These are phyloP conservation scores for Calonectria henricotiae DNA, from an alignment of 2,329 filamentous ascomycete species.

Conservation along the genomic window DNA sequence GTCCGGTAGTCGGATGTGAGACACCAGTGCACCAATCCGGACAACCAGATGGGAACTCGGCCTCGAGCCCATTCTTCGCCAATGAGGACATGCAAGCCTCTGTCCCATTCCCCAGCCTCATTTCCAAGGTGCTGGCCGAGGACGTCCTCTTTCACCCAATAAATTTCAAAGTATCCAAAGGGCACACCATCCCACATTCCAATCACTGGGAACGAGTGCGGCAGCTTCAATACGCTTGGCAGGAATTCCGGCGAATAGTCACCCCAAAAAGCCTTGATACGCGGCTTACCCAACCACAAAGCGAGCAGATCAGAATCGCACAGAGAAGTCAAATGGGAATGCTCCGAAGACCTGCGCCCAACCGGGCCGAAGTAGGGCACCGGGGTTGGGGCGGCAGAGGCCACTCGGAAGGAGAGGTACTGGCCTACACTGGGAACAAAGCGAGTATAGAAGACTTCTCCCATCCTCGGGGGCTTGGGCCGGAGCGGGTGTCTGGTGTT, in stretches of 20 bases:
- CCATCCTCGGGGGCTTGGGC: conserved; percentile 90
- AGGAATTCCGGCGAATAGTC: conserved; percentile 79
- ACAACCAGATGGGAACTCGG: conserved; percentile 86
- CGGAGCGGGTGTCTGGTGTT: conserved; percentile 88
- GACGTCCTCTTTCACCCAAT: conserved; percentile 96
- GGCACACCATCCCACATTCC: conserved; percentile 95
- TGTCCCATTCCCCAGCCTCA: conserved; percentile 84
- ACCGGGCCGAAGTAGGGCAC: conserved; percentile 77
- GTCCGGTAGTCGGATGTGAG: conserved; percentile 85
- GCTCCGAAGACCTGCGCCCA: conserved; percentile 60
- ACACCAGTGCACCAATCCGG: conserved; percentile 89
- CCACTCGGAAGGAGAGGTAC: conserved; percentile 91
- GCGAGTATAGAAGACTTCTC: conserved; percentile 91
- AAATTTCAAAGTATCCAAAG: conserved; percentile 98
- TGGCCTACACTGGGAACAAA: conserved; percentile 87
- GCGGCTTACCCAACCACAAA: conserved; percentile 90
- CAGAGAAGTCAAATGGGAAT: conserved; percentile 61
- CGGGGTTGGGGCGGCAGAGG: conserved; percentile 77
- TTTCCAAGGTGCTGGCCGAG: conserved; percentile 80
- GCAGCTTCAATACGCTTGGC: conserved; percentile 73
- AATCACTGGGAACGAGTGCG: conserved; percentile 91
- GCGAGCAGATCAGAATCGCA: conserved; percentile 78
- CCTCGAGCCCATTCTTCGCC: conserved; percentile 95
- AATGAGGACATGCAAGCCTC: conserved; percentile 90
- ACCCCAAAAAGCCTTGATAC: conserved; percentile 91